Percentiles rank a stretch among this genome's conserved stretches.
Conservation (phyloP, 176 grass and related monocot genomes). For the Calamus simplicifolius region DNA sequence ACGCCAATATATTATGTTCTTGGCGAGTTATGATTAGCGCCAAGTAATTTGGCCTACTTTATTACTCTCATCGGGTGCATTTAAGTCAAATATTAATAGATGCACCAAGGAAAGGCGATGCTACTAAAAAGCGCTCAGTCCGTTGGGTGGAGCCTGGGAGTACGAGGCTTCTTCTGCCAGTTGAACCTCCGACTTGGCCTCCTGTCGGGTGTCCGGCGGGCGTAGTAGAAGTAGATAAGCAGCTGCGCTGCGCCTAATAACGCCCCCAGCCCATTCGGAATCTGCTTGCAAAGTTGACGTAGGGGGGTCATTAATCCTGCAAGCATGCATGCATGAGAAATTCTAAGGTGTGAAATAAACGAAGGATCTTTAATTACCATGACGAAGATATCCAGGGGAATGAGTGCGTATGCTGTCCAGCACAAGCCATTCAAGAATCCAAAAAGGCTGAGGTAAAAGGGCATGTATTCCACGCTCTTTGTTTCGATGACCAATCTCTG, state of each 20-base stretch:
- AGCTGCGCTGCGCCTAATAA: constrained; percentile 42
- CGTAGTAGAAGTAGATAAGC: constrained; percentile 58
- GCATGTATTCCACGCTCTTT: constrained; percentile 83
- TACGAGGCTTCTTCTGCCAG: constrained; percentile 17
- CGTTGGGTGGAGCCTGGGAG: too few species aligned
- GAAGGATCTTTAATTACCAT: constrained; percentile 17
- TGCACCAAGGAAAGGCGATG: too few species aligned
- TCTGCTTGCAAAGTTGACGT: constrained; percentile 19
- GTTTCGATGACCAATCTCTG: constrained; percentile 52
- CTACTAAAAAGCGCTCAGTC: too few species aligned
- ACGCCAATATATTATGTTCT: too few species aligned
- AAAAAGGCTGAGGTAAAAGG: constrained; percentile 35
- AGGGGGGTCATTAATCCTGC: too few species aligned
- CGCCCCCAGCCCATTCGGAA: constrained; percentile 53
- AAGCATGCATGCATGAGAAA: not conserved
- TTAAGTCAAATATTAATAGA: too few species aligned
- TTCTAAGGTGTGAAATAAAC: too few species aligned
- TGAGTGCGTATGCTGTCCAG: constrained; percentile 70
- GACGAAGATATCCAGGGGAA: constrained; percentile 60
- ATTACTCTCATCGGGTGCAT: too few species aligned
- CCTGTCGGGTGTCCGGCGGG: constrained; percentile 24
- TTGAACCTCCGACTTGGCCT: constrained; percentile 26
- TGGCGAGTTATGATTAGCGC: too few species aligned
- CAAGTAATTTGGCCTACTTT: too few species aligned
- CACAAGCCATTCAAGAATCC: constrained; percentile 53